Evolutionary conservation across 192 early-diverging fungal species (phyloP).

Genomic region (Coemansia aciculifera): DNA sequence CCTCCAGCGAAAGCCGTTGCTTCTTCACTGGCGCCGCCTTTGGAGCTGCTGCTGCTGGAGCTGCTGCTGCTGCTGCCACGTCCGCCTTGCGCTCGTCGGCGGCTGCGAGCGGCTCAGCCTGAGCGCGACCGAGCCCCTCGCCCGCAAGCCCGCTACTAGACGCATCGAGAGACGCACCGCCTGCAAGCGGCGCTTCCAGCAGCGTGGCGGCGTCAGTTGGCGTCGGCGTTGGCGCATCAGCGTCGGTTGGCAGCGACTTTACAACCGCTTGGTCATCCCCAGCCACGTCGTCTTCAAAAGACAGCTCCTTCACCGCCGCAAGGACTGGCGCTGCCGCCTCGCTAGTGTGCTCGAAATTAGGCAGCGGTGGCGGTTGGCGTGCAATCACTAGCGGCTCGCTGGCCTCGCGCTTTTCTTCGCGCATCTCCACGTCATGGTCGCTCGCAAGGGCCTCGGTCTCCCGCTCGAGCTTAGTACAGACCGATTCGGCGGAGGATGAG

Average conservation of each 20-base stretch:
- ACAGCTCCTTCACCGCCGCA: background rate
- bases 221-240: conserved; percentile 39
- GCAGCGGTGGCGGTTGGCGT: background rate
- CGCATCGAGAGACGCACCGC: background rate
- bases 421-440: background rate
- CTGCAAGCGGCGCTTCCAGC: background rate
- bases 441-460: background rate
- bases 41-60: conserved; percentile 1
- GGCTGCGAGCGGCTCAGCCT: background rate
- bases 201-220: conserved; percentile 19
- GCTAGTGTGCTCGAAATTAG: background rate
- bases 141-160: background rate
- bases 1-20: conserved; percentile 49
- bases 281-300: background rate
- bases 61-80: background rate
- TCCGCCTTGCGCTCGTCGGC: background rate
- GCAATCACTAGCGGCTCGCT: background rate
- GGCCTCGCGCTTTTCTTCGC: background rate
- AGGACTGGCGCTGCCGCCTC: background rate
- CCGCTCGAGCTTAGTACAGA: background rate
- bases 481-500: background rate
- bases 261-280: conserved; percentile 11
- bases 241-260: conserved; percentile 42
- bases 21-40: conserved; percentile 31
- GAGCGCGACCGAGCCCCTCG: background rate